Percentiles rank a stretch among this genome's conserved stretches.
Evolutionary conservation across 2,329 filamentous ascomycete species (phyloP).

Genomic region (Alternaria postmessia): DNA sequence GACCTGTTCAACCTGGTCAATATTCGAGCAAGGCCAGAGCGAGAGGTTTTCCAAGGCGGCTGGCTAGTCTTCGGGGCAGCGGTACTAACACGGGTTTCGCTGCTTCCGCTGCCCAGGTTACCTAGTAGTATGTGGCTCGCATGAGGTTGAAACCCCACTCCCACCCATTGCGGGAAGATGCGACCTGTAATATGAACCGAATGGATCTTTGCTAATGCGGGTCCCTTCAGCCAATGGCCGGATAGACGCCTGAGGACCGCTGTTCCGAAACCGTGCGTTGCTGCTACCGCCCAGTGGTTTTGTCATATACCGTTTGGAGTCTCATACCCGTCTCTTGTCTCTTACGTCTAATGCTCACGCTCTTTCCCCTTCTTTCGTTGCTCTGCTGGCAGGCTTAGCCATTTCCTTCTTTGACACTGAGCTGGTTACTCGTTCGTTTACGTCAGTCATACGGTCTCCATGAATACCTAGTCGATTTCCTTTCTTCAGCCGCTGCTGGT

Average conservation of each 20-base stretch:
- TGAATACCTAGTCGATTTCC: slow-evolving; percentile 47
- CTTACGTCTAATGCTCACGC: slow-evolving; percentile 48
- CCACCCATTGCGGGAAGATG: slow-evolving; percentile 39
- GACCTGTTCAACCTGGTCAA: not conserved
- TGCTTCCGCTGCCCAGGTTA: slow-evolving; percentile 43
- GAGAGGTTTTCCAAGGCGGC: slow-evolving; percentile 27
- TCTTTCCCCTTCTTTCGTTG: slow-evolving; percentile 47
- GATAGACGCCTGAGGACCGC: slow-evolving; percentile 50
- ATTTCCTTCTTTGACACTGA: slow-evolving; percentile 45
- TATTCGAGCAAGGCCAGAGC: slow-evolving; percentile 17
- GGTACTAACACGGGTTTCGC: slow-evolving; percentile 42
- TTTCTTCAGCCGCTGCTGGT: slow-evolving; percentile 52
- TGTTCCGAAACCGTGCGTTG: slow-evolving; percentile 50
- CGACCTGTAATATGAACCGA: slow-evolving; percentile 37
- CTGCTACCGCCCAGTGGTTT: slow-evolving; percentile 41
- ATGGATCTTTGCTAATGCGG: slow-evolving; percentile 40
- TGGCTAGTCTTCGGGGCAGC: slow-evolving; percentile 19
- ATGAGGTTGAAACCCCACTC: slow-evolving; percentile 50
- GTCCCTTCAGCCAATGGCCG: slow-evolving; percentile 36
- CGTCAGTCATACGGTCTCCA: slow-evolving; percentile 46
- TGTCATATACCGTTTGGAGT: slow-evolving; percentile 52
- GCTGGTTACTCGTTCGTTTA: slow-evolving; percentile 47
- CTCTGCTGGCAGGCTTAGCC: slow-evolving; percentile 53
- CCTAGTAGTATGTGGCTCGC: slow-evolving; percentile 36
- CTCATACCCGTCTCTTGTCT: slow-evolving; percentile 49